Percentiles rank a stretch among this genome's conserved stretches.
Evolutionary conservation across 306 rosid species (phyloP).

Genomic region (Quercus alba): DNA sequence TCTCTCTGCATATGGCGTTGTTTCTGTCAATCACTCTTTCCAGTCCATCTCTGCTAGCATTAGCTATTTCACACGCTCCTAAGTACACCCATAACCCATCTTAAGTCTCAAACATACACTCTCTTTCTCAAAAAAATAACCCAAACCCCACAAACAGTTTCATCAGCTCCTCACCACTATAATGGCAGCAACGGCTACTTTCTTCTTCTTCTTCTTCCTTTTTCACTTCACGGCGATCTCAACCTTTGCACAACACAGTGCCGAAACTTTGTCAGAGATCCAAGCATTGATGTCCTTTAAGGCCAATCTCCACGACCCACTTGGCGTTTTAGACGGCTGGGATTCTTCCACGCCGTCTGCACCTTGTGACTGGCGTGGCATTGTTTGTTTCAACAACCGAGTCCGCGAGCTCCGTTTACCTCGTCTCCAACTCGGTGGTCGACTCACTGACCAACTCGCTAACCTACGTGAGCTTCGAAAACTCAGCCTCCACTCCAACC

Average conservation of each 20-base stretch:
- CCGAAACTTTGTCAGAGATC: slow-evolving; percentile 29
- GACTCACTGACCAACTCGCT: slow-evolving; percentile 37
- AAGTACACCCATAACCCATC: background rate
- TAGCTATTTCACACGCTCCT: slow-evolving; percentile 38
- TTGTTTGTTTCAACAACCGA: slow-evolving; percentile 44
- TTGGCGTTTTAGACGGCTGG: slow-evolving; percentile 57
- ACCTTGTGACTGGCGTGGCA: slow-evolving; percentile 83
- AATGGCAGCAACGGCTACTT: slow-evolving; percentile 59
- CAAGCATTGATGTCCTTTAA: slow-evolving; percentile 55
- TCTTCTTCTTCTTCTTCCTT: slow-evolving; percentile 24
- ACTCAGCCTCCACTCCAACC: slow-evolving; percentile 70
- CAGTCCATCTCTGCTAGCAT: slow-evolving; percentile 13
- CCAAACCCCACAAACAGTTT: background rate
- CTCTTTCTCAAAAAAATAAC: background rate
- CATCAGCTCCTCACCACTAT: background rate
- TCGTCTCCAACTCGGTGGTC: slow-evolving; percentile 67
- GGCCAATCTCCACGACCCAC: slow-evolving; percentile 54
- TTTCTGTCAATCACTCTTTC: slow-evolving; percentile 21
- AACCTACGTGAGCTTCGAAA: slow-evolving; percentile 44
- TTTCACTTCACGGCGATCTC: slow-evolving; percentile 18
- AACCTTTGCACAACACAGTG: slow-evolving; percentile 17
- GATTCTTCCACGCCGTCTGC: slow-evolving; percentile 55
- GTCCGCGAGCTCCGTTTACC: slow-evolving; percentile 62
- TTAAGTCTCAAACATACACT: slow-evolving; percentile 12
- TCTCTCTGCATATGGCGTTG: slow-evolving; percentile 15